These are phyloP conservation scores for Bipolaris oryzae DNA, from an alignment of 2,329 filamentous ascomycete genomes.

Conservation along the genomic window DNA sequence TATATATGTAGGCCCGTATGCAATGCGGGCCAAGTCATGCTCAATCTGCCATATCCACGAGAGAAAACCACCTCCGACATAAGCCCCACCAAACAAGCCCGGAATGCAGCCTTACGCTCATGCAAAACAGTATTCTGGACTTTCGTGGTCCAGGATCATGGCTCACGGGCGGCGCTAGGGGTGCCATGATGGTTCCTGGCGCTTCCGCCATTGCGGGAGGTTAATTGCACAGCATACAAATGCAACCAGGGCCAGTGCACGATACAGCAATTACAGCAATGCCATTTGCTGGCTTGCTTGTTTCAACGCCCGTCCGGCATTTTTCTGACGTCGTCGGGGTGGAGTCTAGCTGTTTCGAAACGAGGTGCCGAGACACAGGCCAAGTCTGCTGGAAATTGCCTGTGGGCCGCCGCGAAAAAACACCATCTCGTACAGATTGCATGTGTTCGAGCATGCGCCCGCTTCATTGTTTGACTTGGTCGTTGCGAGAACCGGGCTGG, in stretches of 20 bases:
- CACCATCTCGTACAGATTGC: conserved; percentile 4
- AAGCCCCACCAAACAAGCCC: conserved; percentile 15
- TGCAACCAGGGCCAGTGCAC: conserved; percentile 17
- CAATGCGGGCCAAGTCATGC: conserved; percentile 22
- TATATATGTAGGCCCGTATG: conserved; percentile 27
- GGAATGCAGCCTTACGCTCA: conserved; percentile 15
- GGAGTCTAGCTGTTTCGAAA: conserved; percentile 29
- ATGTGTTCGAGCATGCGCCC: not conserved
- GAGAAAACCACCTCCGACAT: conserved; percentile 13
- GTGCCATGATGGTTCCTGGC: conserved; percentile 23
- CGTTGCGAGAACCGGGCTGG: not conserved
- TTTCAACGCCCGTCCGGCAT: conserved; percentile 20
- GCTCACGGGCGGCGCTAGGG: conserved; percentile 17
- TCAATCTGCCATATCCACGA: conserved; percentile 27
- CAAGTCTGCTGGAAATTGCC: conserved; percentile 10
- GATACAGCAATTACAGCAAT: not conserved
- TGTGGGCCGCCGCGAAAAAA: conserved; percentile 6
- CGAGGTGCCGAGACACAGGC: conserved; percentile 21
- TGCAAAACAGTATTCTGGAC: conserved; percentile 15
- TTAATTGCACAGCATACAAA: conserved; percentile 31
- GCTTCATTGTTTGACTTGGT: not conserved
- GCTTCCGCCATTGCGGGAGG: conserved; percentile 27
- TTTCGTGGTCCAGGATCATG: conserved; percentile 18
- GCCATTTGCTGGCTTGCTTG: conserved; percentile 15
- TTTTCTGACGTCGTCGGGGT: conserved; percentile 20